Conservation (phyloP, 2,329 filamentous ascomycete species). For the Colletotrichum lini region DNA sequence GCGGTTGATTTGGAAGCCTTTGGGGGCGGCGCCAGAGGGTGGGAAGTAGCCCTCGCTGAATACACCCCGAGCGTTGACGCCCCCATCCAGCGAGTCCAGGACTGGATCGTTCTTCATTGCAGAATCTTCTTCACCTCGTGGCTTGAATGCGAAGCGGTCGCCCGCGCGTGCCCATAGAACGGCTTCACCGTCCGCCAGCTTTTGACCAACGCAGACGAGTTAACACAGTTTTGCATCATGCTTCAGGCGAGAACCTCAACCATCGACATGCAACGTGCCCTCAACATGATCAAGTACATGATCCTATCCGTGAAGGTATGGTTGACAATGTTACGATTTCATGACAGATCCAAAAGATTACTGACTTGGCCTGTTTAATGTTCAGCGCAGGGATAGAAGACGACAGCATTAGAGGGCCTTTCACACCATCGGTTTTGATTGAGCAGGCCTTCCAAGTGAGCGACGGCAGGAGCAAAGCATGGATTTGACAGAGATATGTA, state of each 20-base stretch:
- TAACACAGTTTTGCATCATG: neutral
- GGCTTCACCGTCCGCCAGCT: neutral
- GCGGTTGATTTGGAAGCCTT: no score
- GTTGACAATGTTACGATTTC: neutral
- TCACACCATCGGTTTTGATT: no score
- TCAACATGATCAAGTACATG: neutral
- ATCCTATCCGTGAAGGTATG: neutral
- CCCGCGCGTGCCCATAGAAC: neutral
- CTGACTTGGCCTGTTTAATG: neutral
- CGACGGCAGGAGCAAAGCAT: neutral
- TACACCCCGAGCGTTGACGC: no score
- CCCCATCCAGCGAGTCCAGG: neutral
- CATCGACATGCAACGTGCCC: neutral
- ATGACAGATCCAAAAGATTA: neutral
- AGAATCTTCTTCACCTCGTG: neutral
- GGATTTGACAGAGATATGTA: neutral
- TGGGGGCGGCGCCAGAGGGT: no score
- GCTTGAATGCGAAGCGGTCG: neutral
- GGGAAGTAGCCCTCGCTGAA: no score
- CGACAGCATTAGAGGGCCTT: neutral
- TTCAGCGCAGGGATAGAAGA: neutral
- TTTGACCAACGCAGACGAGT: neutral
- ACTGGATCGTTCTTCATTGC: neutral
- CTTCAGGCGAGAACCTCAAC: neutral
- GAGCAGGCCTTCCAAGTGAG: neutral